Base-by-base conservation (phyloP, 1,139 yeast species). In the Yamadazyma spencermartinsiae region DNA sequence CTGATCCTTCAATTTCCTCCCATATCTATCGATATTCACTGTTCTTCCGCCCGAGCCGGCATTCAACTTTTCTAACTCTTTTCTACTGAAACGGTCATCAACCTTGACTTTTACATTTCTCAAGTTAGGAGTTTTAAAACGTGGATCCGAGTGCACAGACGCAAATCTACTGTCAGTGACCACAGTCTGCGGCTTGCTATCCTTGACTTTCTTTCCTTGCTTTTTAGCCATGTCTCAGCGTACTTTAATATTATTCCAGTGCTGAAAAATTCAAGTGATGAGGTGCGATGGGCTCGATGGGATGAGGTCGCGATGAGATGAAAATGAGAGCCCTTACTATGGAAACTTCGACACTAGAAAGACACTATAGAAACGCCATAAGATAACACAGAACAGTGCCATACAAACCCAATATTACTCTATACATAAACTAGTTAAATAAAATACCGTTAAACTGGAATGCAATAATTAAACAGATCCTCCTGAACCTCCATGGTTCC, bases 111-210 rank as follows among this genome's bases (percentile, higher is more conserved):
- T 86, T 46, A 82, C 66, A 45, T 83, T 81, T 51, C 80, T 81
- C 56, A 75, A 74, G 50, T 75, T 82, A 3, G 96, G 92, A 31
- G 79, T 65, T 47, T 79, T 82, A 65, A 92, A 92, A 48, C 96
- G 74, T 3, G 98, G 98, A 61, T 94, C 98, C 49, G 76, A 80
- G 52, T 85, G 89, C 4, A 90, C 86, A 4, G 82, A 70, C 15
- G 85, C 67, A 63, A 92, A 92, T 57, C 98, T 78, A 13, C 82
- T 75, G 62, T 89, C 97, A 3, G 61, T 54, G 2, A 82, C 76
- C 12, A 77, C 69, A 4, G 1, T 76, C 68, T 35, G 41, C 40
- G 13, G 35, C 43, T 14, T 4, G 15, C 8, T 39, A 36, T 8
- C 34, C 20, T 13, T 18, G 19, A 15, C 32, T 36, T 36, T 11